phyloP scores from a whole-genome alignment of 495 filamentous ascomycete species.

The Aspergillus indologenus region DNA sequence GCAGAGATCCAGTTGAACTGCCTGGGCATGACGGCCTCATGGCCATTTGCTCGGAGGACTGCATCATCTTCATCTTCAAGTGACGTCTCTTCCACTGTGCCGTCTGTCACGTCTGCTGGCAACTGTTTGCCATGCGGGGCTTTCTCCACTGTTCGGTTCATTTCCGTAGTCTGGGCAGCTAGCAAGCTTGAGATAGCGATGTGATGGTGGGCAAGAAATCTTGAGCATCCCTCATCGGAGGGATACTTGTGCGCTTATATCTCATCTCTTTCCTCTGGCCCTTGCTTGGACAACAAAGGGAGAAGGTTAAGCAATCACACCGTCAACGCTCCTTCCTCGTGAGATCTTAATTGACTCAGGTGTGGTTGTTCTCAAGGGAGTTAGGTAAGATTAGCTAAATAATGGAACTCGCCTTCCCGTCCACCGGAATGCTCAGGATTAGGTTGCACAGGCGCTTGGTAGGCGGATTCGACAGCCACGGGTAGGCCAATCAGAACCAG shows the following conservation, averaged over 20 bases:
- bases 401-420: background rate
- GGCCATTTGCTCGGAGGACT: constrained; percentile 34
- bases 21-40: constrained; percentile 27
- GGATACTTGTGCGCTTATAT: background rate
- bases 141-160: background rate
- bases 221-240: background rate
- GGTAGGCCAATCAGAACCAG: background rate
- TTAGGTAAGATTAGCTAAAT: background rate
- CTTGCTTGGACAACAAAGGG: background rate
- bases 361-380: background rate
- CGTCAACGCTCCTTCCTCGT: background rate
- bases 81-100: background rate
- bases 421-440: background rate
- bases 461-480: background rate
- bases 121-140: background rate
- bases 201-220: background rate
- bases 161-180: background rate
- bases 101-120: background rate
- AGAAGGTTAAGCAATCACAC: background rate
- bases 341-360: background rate
- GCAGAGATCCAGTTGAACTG: constrained; percentile 30
- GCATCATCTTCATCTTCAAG: constrained; percentile 18
- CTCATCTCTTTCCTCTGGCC: background rate
- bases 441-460: background rate
- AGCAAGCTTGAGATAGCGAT: background rate